Percentiles rank a stretch among this genome's conserved stretches.
Conservation (phyloP, 768 basidiomycete genomes). For the Leucocoprinus birnbaumii region DNA sequence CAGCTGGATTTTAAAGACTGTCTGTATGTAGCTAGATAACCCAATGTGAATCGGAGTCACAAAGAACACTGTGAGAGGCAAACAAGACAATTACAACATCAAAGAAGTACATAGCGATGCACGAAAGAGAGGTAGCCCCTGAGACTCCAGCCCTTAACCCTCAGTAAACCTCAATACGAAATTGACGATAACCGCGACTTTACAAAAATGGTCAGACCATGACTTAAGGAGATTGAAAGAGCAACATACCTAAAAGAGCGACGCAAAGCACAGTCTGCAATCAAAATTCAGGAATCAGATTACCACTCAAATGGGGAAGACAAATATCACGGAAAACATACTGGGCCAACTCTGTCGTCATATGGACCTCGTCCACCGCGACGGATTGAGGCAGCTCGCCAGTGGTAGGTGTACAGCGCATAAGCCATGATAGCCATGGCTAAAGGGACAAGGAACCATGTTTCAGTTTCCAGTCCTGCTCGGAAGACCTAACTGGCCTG, state of each 20-base stretch:
- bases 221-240: neutral
- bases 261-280: slow-evolving; percentile 77
- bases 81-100: neutral
- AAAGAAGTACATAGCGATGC: neutral
- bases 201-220: slow-evolving; percentile 6
- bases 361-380: slow-evolving; percentile 91
- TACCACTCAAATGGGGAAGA: slow-evolving; percentile 6
- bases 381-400: slow-evolving; percentile 92
- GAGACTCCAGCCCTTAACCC: slow-evolving; percentile 13
- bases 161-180: slow-evolving; percentile 79
- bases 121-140: neutral
- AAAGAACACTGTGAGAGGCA: neutral
- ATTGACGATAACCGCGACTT: slow-evolving; percentile 84
- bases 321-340: slow-evolving; percentile 41
- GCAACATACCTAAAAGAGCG: slow-evolving; percentile 66
- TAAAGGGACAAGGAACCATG: slow-evolving; percentile 25
- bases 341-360: slow-evolving; percentile 93
- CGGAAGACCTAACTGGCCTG: neutral
- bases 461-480: neutral
- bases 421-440: slow-evolving; percentile 98
- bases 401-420: slow-evolving; percentile 93
- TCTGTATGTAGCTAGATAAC: neutral
- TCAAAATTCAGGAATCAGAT: slow-evolving; percentile 11
- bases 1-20: neutral
- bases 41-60: neutral